These are phyloP conservation scores for Hyaloperonospora arabidopsidis DNA, from an alignment of 352 stramenopile species.

Conservation along the genomic window DNA sequence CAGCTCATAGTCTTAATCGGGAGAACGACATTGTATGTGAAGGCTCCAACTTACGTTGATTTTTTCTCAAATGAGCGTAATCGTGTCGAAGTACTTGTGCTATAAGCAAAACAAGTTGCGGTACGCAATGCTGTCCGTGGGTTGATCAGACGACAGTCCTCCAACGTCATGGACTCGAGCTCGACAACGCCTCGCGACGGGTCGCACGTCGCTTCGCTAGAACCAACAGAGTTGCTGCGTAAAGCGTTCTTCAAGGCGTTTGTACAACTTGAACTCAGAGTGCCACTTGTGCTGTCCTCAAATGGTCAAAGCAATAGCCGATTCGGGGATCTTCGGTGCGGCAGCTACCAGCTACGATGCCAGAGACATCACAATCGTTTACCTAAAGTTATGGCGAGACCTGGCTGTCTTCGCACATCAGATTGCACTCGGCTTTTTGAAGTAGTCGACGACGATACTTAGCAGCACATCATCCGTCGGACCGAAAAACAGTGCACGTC, in stretches of 20 bases:
- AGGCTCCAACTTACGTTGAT: conserved; percentile 25
- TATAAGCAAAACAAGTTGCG: conserved; percentile 26
- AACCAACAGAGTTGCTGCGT: conserved; percentile 65
- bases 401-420: conserved; percentile 57
- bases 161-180: conserved; percentile 58
- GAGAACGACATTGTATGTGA: no score
- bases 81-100: conserved; percentile 29
- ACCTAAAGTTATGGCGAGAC: conserved; percentile 66
- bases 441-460: conserved; percentile 52
- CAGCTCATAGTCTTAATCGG: no score
- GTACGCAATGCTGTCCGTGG: conserved; percentile 38
- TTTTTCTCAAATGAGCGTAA: conserved; percentile 71
- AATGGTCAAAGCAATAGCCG: conserved; percentile 78
- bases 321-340: conserved; percentile 79
- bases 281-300: conserved; percentile 61
- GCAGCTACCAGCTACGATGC: conserved; percentile 81
- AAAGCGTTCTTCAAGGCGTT: conserved; percentile 45
- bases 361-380: conserved; percentile 62
- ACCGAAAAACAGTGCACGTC: conserved; percentile 9
- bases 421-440: conserved; percentile 83
- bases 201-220: conserved; percentile 82
- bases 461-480: conserved; percentile 34
- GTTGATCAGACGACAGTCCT: conserved; percentile 56
- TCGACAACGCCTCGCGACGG: conserved; percentile 40
- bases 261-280: conserved; percentile 68